These are phyloP conservation scores for Cubamyces sp. DNA, from an alignment of 768 basidiomycete genomes.

Conservation along the genomic window DNA sequence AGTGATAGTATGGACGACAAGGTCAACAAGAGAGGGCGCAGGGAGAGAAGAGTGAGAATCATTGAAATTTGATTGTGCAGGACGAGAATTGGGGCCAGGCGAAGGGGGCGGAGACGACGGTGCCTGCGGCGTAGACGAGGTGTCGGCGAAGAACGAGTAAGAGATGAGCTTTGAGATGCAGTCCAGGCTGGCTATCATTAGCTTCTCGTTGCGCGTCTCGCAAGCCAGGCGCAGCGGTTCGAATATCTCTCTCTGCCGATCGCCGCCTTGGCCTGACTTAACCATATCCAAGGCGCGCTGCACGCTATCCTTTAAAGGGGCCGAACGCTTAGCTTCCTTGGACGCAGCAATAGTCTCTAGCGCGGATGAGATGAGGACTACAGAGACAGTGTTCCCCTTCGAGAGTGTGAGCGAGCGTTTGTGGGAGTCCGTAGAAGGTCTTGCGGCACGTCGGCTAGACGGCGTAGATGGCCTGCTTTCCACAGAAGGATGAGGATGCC, in stretches of 20 bases:
- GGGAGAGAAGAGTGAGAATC: slow-evolving; percentile 54
- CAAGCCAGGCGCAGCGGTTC: slow-evolving; percentile 96
- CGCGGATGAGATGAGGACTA: slow-evolving; percentile 82
- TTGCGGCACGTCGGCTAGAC: slow-evolving; percentile 29
- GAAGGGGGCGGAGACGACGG: slow-evolving; percentile 80
- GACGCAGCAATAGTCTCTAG: slow-evolving; percentile 86
- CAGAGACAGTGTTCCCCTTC: slow-evolving; percentile 75
- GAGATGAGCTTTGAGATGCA: slow-evolving; percentile 98
- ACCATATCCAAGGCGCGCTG: slow-evolving; percentile 84
- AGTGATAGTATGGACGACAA: slow-evolving; percentile 94
- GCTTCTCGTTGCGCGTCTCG: slow-evolving; percentile 90
- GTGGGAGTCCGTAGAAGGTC: slow-evolving; percentile 32
- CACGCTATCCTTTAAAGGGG: slow-evolving; percentile 80
- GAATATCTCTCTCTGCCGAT: slow-evolving; percentile 85
- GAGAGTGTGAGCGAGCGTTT: slow-evolving; percentile 42
- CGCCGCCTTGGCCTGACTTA: slow-evolving; percentile 72
- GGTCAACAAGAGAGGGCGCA: slow-evolving; percentile 82
- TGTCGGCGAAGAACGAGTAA: slow-evolving; percentile 93
- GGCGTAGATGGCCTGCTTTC: slow-evolving; percentile 24
- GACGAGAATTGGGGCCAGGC: slow-evolving; percentile 51
- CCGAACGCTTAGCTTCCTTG: slow-evolving; percentile 84
- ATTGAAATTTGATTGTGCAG: slow-evolving; percentile 42
- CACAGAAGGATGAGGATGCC: slow-evolving; percentile 14
- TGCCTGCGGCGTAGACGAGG: slow-evolving; percentile 43
- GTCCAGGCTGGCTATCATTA: slow-evolving; percentile 96